Percentiles rank a stretch among this genome's conserved stretches.
phyloP scores from a whole-genome alignment of 129 eudicot species.

The Flaveria sonorensis region DNA sequence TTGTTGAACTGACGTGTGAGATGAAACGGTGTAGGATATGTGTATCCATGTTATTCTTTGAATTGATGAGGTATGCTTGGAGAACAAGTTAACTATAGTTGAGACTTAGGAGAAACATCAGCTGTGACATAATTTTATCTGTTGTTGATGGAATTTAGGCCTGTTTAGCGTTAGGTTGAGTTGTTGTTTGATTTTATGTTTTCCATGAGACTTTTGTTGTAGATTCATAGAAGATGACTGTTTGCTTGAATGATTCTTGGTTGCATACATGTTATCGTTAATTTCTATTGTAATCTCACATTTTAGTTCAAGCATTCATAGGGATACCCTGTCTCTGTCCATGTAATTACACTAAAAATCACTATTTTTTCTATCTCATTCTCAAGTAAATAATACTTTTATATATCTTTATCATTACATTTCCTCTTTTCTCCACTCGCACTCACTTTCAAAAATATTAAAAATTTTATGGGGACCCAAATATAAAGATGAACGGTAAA shows the following conservation, averaged over 20 bases:
- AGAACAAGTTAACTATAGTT: not conserved
- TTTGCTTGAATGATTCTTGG: slow-evolving; percentile 11
- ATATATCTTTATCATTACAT: no score
- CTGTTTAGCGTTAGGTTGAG: not conserved
- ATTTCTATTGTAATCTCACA: not conserved
- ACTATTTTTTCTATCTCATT: no score
- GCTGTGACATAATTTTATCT: not conserved
- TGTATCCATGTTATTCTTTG: not conserved
- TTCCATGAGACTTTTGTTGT: no score
- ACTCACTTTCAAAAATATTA: no score
- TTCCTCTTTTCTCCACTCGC: no score
- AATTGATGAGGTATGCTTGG: not conserved
- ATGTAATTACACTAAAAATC: no score
- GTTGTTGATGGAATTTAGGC: not conserved
- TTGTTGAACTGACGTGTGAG: not conserved
- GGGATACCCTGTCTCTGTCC: no score
- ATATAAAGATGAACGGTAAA: no score
- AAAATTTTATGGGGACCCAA: no score
- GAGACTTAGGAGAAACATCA: not conserved
- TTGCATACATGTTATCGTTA: not conserved
- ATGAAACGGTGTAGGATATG: not conserved
- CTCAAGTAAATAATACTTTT: no score
- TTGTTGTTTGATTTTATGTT: no score
- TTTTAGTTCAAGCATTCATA: no score
- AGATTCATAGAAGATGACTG: not conserved